Conservation (phyloP, 768 basidiomycete species). For the Phaeotremella fagi region DNA sequence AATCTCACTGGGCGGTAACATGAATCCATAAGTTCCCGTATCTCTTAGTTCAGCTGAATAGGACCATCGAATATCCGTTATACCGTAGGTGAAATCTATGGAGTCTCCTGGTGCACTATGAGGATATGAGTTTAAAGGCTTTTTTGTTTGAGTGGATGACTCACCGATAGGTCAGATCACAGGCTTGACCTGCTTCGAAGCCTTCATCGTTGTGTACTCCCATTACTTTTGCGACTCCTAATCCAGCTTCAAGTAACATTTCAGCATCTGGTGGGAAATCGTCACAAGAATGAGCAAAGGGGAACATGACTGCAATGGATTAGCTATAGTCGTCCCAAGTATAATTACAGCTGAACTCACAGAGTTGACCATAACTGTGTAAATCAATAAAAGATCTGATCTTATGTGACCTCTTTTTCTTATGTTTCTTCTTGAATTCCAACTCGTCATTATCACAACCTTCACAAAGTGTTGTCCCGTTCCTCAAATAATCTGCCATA, state of each 20-base stretch:
- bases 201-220: constrained; percentile 56
- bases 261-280: constrained; percentile 65
- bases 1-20: constrained; percentile 67
- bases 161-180: constrained; percentile 46
- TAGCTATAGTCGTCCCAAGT: neutral
- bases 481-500: constrained; percentile 63
- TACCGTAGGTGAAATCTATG: constrained; percentile 64
- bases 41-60: constrained; percentile 65
- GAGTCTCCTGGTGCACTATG: constrained; percentile 58
- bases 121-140: constrained; percentile 1
- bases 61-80: constrained; percentile 58
- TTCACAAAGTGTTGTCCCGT: constrained; percentile 11
- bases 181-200: constrained; percentile 55
- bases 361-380: constrained; percentile 76
- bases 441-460: constrained; percentile 7
- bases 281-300: constrained; percentile 68
- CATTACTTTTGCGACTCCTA: constrained; percentile 62
- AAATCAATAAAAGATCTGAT: constrained; percentile 68
- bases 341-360: constrained; percentile 54
- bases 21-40: constrained; percentile 72
- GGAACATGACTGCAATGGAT: constrained; percentile 60
- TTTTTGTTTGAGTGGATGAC: constrained; percentile 26
- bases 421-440: constrained; percentile 59
- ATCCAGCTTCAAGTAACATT: constrained; percentile 66
- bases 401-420: constrained; percentile 14